Percentiles rank a stretch among this genome's conserved stretches.
Evolutionary conservation across 208 protist species (phyloP).

Genomic region (Acanthamoeba sp.): DNA sequence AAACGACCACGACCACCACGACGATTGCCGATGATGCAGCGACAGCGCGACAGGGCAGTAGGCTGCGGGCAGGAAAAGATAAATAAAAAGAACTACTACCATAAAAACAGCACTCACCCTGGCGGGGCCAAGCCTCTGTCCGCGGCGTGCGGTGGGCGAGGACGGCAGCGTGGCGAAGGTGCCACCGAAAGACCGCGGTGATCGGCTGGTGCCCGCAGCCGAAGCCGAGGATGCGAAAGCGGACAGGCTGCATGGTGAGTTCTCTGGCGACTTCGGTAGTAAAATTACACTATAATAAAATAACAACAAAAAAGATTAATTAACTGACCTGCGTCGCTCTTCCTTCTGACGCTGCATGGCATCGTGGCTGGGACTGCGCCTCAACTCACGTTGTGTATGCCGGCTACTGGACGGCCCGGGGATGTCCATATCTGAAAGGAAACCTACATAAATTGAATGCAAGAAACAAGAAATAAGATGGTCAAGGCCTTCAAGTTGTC

Average conservation of each 20-base stretch:
- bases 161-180: not conserved
- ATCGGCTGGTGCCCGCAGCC: not conserved
- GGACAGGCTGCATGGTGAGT: too few species aligned
- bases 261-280: too few species aligned
- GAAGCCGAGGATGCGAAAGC: too few species aligned
- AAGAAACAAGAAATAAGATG: too few species aligned
- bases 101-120: too few species aligned
- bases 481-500: too few species aligned
- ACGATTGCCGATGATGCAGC: not conserved
- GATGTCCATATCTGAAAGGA: not conserved
- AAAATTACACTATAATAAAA: too few species aligned
- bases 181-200: not conserved
- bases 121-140: not conserved
- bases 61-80: not conserved
- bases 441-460: too few species aligned
- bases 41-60: not conserved
- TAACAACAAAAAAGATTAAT: too few species aligned
- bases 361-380: too few species aligned
- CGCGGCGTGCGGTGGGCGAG: not conserved
- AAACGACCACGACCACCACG: too few species aligned
- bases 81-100: too few species aligned
- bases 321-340: not conserved
- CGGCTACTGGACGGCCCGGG: not conserved
- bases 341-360: not conserved
- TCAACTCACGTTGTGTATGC: not conserved